Base-by-base conservation (phyloP, 257 asterid species). In the Scutellaria galericulata region DNA sequence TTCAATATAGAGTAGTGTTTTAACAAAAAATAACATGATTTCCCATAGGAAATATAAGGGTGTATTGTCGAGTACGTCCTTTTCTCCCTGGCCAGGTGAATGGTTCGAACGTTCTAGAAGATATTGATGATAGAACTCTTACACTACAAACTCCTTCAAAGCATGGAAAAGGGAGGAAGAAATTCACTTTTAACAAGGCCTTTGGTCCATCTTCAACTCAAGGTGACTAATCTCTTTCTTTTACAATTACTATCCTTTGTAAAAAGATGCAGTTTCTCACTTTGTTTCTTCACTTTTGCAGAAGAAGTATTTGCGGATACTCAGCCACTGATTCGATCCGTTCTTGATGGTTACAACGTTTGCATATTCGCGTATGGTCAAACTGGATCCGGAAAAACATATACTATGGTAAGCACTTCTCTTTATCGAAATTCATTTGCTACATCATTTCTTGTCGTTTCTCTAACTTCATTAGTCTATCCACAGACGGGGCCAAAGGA, bases 291-390 rank as follows among this genome's bases (percentile, higher is more conserved):
- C 31, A 9, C 58, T 48, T 67, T 8, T 67, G 74, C 89, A 85
- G 87, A 78, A 9, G 87, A 80, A 70, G 85, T 82, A 65, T 85
- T 85, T 58, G 76, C 72, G 9, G 85, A 85, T 60, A 82, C 86
- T 8, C 87, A 73, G 55, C 89, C 89, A 50, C 76, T 85, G 67
- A 78, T 85, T 40, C 76, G 87, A 42, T 85, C 89, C 4, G 87
- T 85, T 39, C 80, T 85, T 39, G 87, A 82, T 62, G 89, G 89
- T 55, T 85, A 82, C 56, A 85, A 85, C 35, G 87, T 85, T 6
- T 82, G 87, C 70, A 83, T 85, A 45, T 85, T 85, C 62, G 89
- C 89, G 14, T 85, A 85, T 55, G 89, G 89, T 48, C 87, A 82
- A 76, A 85, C 84, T 14, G 81, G 87, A 20, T 82, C 85, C 0